Base-by-base conservation (phyloP, 208 protist species). In the Leishmania turanica region DNA sequence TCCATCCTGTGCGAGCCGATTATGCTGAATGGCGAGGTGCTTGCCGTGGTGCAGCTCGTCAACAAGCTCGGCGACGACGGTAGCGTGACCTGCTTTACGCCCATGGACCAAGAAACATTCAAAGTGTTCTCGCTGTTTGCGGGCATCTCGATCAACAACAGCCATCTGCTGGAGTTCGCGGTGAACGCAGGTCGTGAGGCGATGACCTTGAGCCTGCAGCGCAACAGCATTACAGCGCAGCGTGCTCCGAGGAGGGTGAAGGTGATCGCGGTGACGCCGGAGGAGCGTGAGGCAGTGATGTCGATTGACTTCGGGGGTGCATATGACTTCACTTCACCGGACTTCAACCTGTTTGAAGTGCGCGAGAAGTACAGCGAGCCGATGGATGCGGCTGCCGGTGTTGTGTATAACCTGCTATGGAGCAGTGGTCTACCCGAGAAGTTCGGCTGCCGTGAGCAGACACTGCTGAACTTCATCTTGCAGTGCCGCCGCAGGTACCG, bases 81-180 rank as follows among this genome's bases (percentile, higher is more conserved):
- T 21, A 75, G 78, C 49, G 90, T 96, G 62, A 80, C 78, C 27
- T 77, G 65, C 54, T 97, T 97, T 70, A 91, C 85, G 1, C 69
- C 31, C 24, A 80, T 64, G 2, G 93, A 97, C 65, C 88, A 80
- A 21, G 91, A 90, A 7, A 96, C 93, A 0, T 95, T 97, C 84
- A 83, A 85, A 66, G 86, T 92, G 40, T 97, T 97, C 81, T 93
- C 92, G 21, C 82, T 94, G 64, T 97, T 96, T 60, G 93, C 93
- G 11, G 93, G 91, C 45, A 96, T 97, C 66, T 94, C 90, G n/a
- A 93, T 97, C 82, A 92, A 93, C 82, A 97, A 97, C 85, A 93
- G 92, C 17, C 91, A 94, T 60, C 77, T 97, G 64, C 88, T 97
- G 31, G 85, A 94, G 84, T 96, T 96, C 79, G 91, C 91, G n/a